Conservation (phyloP, 225 moss, liverwort and hornwort species). For the Sphagnum tenellum region DNA sequence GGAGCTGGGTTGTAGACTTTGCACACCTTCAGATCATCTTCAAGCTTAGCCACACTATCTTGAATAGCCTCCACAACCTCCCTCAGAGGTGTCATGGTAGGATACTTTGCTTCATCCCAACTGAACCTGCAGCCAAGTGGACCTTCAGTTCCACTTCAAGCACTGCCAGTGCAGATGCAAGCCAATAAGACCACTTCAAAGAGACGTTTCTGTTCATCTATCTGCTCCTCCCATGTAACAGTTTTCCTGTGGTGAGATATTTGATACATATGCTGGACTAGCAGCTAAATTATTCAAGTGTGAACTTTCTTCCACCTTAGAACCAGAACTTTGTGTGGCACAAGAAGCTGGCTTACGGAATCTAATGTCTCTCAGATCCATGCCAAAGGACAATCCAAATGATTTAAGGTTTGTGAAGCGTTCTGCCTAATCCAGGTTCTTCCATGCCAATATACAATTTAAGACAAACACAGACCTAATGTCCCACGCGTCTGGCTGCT, state of each 20-base stretch:
- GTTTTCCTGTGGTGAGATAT: conserved; percentile 2
- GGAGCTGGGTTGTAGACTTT: too few species aligned
- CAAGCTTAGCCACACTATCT: conserved; percentile 76
- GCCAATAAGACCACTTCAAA: background rate
- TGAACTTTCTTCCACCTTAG: background rate
- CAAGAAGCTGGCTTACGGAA: too few species aligned
- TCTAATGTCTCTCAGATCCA: too few species aligned
- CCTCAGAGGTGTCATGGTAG: conserved; percentile 79
- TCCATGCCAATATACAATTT: too few species aligned
- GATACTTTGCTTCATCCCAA: conserved; percentile 99
- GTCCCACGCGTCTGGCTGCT: too few species aligned
- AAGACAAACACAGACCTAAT: too few species aligned
- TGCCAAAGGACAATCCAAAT: too few species aligned
- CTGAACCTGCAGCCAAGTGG: conserved; percentile 41
- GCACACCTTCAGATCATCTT: conserved; percentile 92
- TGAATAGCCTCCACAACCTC: conserved; percentile 90
- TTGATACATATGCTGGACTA: background rate
- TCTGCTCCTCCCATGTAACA: background rate
- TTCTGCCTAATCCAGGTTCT: too few species aligned
- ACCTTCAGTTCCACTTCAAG: too few species aligned
- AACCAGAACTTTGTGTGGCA: too few species aligned
- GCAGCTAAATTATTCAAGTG: background rate
- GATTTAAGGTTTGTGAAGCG: too few species aligned
- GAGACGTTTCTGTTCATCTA: background rate
- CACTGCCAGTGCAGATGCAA: background rate